Percentiles rank a stretch among this genome's conserved stretches.
phyloP scores from a whole-genome alignment of 2,329 filamentous ascomycete species.

The Penicillium sumatraense region DNA sequence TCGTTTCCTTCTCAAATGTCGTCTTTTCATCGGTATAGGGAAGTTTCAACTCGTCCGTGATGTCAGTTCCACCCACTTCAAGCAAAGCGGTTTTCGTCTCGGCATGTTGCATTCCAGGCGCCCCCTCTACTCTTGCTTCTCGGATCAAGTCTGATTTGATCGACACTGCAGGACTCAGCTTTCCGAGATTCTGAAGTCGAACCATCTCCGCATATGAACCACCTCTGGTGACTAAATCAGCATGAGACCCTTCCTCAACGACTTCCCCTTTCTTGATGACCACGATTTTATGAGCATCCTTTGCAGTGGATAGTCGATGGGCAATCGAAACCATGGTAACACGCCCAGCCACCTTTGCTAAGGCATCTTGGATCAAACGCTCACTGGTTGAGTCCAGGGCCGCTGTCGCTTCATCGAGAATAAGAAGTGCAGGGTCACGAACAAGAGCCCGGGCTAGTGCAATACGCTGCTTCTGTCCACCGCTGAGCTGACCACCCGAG shows the following conservation, averaged over 20 bases:
- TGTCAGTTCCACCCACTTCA: conserved; percentile 21
- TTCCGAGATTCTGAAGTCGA: conserved; percentile 47
- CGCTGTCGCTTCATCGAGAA: conserved; percentile 45
- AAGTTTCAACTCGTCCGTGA: conserved; percentile 24
- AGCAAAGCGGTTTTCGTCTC: conserved; percentile 24
- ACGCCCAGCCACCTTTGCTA: conserved; percentile 32
- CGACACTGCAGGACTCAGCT: conserved; percentile 25
- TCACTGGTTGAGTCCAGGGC: conserved; percentile 46
- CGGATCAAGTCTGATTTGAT: conserved; percentile 21
- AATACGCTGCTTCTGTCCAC: conserved; percentile 87
- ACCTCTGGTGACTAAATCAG: conserved; percentile 35
- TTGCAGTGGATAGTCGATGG: conserved; percentile 42
- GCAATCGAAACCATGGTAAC: conserved; percentile 43
- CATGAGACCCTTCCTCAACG: conserved; percentile 39
- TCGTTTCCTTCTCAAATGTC: conserved; percentile 12
- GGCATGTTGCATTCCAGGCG: conserved; percentile 15
- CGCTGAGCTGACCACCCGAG: conserved; percentile 45
- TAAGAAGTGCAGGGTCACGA: conserved; percentile 78
- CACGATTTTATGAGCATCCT: conserved; percentile 44
- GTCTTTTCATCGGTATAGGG: neutral
- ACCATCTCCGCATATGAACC: conserved; percentile 57
- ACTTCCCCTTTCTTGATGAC: conserved; percentile 40
- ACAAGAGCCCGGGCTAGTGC: conserved; percentile 85
- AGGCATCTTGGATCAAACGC: conserved; percentile 38
- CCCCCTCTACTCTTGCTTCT: conserved; percentile 15